Evolutionary conservation across 805 yeast species (phyloP).

Genomic region (Hanseniaspora valbyensis): DNA sequence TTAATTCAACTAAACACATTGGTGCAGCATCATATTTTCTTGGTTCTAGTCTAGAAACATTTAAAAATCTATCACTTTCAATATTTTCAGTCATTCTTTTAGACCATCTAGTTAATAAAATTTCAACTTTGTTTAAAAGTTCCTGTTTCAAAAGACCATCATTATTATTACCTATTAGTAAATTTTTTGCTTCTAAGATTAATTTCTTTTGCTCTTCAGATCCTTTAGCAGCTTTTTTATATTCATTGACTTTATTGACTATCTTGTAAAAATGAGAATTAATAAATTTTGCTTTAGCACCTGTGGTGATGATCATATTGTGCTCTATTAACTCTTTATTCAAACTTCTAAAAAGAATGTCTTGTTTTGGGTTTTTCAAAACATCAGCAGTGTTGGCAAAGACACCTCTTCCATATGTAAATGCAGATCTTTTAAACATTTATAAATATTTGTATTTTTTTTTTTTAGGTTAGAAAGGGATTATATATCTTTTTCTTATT

Average conservation of each 20-base stretch:
- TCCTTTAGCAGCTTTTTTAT: conserved; percentile 31
- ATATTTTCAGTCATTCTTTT: conserved; percentile 4
- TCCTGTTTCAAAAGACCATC: conserved; percentile 36
- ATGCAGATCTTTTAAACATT: conserved; percentile 15
- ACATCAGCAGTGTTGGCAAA: not conserved
- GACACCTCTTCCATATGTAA: conserved; percentile 8
- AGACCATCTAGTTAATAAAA: conserved; percentile 46
- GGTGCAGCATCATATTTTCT: conserved; percentile 84
- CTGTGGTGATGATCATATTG: conserved; percentile 62
- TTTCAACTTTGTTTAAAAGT: conserved; percentile 51
- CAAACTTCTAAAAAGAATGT: conserved; percentile 3
- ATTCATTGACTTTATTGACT: conserved; percentile 53
- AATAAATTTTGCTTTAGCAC: conserved; percentile 63
- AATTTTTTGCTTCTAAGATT: conserved; percentile 29
- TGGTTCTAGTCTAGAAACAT: conserved; percentile 73
- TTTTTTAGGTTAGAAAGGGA: not conserved
- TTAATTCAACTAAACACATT: conserved; percentile 77
- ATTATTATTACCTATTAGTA: conserved; percentile 35
- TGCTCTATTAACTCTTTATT: conserved; percentile 46
- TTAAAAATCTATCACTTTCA: conserved; percentile 67
- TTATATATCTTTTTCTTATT: no score
- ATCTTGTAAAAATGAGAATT: conserved; percentile 32
- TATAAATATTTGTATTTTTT: not conserved
- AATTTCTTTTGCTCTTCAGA: conserved; percentile 12
- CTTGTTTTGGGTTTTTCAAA: conserved; percentile 12